These are phyloP conservation scores for Aureobasidium musti DNA, from an alignment of 2,329 filamentous ascomycete species.

Conservation along the genomic window DNA sequence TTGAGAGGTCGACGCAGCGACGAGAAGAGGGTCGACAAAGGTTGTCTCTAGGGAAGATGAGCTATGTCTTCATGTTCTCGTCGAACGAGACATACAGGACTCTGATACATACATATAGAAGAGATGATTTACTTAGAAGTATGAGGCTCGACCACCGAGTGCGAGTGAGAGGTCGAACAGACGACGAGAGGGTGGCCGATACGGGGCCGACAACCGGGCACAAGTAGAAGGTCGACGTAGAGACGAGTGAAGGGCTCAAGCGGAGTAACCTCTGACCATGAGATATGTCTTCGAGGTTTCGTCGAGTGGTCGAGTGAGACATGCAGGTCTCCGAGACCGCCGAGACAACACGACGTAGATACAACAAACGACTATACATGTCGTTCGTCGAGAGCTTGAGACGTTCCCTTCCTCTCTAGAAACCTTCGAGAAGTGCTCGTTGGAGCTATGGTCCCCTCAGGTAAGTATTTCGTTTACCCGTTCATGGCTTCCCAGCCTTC, in stretches of 20 bases:
- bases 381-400: no score
- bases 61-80: no score
- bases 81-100: no score
- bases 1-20: neutral
- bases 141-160: no score
- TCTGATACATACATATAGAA: no score
- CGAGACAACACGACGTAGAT: neutral
- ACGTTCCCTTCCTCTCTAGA: no score
- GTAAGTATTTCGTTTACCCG: conserved; percentile 32
- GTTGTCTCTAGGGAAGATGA: no score
- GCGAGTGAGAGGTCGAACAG: no score
- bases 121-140: no score
- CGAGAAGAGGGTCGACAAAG: neutral
- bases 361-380: no score
- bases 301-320: conserved; percentile 1
- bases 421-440: no score
- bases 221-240: neutral
- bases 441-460: no score
- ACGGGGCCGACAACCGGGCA: neutral
- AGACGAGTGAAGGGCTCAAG: neutral
- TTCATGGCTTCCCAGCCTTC: conserved; percentile 49
- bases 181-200: neutral
- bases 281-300: neutral
- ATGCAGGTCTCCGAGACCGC: conserved; percentile 2
- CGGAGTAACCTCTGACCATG: neutral